A percentile compares a stretch with the other conserved stretches of the same genome.
These are phyloP conservation scores for Trichomonas tenax DNA, from an alignment of 208 protist species.

Conservation along the genomic window DNA sequence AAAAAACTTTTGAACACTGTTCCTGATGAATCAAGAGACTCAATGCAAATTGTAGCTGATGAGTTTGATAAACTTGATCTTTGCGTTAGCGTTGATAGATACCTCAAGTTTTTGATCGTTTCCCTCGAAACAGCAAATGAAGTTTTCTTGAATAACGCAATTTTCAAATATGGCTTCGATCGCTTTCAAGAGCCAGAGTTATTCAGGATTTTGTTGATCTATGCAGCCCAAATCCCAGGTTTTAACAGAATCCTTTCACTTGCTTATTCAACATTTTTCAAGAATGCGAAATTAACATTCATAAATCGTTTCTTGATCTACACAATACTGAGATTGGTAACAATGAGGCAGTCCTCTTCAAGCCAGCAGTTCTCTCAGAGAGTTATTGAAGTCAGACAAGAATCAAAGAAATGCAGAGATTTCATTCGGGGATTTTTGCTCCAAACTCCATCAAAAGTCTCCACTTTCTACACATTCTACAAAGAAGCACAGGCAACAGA, in stretches of 20 bases:
- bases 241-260: background rate
- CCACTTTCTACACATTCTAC: background rate
- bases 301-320: background rate
- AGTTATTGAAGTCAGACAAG: background rate
- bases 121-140: background rate
- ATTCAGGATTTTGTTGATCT: background rate
- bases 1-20: background rate
- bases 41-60: background rate
- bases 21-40: background rate
- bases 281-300: background rate
- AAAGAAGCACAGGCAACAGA: background rate
- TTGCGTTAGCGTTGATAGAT: background rate
- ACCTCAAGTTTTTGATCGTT: background rate
- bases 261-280: background rate
- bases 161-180: background rate
- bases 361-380: background rate
- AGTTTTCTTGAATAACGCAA: background rate
- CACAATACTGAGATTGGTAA: background rate
- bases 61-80: background rate
- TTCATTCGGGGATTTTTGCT: background rate
- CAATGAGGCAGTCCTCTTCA: background rate
- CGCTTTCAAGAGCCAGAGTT: background rate
- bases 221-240: background rate
- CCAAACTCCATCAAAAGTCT: background rate
- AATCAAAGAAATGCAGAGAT: background rate